Evolutionary conservation across 2,329 filamentous ascomycete genomes (phyloP).

Genomic region (Aspergillus fructus): DNA sequence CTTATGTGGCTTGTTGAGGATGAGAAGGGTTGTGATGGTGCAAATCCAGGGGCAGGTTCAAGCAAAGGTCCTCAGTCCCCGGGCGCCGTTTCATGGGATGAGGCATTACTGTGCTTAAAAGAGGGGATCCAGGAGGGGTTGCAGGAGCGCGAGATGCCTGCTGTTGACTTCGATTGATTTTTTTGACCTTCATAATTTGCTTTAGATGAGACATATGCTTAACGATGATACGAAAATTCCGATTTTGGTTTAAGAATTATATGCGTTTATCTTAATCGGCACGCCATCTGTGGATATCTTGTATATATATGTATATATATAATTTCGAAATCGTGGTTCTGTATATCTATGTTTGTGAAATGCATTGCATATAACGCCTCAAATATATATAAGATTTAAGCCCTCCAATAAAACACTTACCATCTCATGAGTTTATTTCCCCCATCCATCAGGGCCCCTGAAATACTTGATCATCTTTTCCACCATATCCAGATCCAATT

Average conservation of each 20-base stretch:
- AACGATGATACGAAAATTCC: background rate
- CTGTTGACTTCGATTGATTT: constrained; percentile 40
- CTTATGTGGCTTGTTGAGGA: constrained; percentile 42
- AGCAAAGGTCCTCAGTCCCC: constrained; percentile 15
- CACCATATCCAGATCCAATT: constrained; percentile 28
- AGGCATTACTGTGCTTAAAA: constrained; percentile 42
- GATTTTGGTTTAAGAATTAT: background rate
- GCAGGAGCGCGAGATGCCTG: constrained; percentile 45
- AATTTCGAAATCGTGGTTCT: background rate
- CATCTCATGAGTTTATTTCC: background rate
- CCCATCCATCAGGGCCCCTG: constrained; percentile 20
- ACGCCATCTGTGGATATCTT: background rate
- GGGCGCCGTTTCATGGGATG: constrained; percentile 31
- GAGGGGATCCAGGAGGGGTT: constrained; percentile 44
- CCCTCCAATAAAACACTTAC: background rate
- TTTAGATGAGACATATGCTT: constrained; percentile 4
- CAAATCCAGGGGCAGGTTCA: background rate
- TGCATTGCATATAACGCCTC: too few relatives aligned
- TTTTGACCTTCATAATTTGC: background rate
- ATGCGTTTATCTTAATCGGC: too few relatives aligned
- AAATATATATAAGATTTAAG: background rate
- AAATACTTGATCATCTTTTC: constrained; percentile 39
- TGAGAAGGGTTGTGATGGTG: constrained; percentile 7
- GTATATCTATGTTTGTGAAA: too few relatives aligned
- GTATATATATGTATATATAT: background rate